Conservation (phyloP, 2,329 filamentous ascomycete species). For the Westerdykella aurantiaca region DNA sequence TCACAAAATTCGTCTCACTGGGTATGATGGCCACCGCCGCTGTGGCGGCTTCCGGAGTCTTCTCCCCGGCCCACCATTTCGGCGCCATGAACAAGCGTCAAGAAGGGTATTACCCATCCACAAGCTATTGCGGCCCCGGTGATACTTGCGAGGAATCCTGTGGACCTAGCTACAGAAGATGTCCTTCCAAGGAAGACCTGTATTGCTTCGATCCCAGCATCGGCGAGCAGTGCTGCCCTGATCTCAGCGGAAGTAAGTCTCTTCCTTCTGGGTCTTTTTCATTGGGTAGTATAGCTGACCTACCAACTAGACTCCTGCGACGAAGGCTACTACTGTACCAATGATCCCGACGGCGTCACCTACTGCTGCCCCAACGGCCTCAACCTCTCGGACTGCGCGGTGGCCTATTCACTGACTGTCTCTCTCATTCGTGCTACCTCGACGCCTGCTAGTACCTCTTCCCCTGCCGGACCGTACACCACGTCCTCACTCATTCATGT, state of each 20-base stretch:
- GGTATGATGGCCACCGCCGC: slow-evolving; percentile 14
- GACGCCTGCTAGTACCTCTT: slow-evolving; percentile 2
- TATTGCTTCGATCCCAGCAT: slow-evolving; percentile 55
- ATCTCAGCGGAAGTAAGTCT: slow-evolving; percentile 52
- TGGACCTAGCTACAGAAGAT: slow-evolving; percentile 47
- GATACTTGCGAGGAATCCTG: slow-evolving; percentile 53
- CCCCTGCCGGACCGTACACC: not conserved
- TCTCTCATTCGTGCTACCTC: slow-evolving; percentile 45
- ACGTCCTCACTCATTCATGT: slow-evolving; percentile 10
- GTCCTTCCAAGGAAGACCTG: slow-evolving; percentile 41
- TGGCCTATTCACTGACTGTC: slow-evolving; percentile 46
- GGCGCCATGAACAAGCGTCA: slow-evolving; percentile 27
- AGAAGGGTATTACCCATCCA: slow-evolving; percentile 44
- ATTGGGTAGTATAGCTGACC: slow-evolving; percentile 6
- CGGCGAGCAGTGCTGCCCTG: slow-evolving; percentile 54
- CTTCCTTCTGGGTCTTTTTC: not conserved
- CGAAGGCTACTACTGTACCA: slow-evolving; percentile 58
- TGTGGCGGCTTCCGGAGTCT: slow-evolving; percentile 17
- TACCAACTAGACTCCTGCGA: slow-evolving; percentile 52
- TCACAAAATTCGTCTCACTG: slow-evolving; percentile 20
- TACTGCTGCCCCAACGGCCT: slow-evolving; percentile 57
- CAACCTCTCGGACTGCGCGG: slow-evolving; percentile 52
- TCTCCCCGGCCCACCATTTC: slow-evolving; percentile 36
- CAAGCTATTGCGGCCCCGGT: slow-evolving; percentile 47
- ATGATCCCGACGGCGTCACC: slow-evolving; percentile 47